Base-by-base conservation (phyloP, 1,139 yeast genomes). In the Saccharomyces pastorianus region DNA sequence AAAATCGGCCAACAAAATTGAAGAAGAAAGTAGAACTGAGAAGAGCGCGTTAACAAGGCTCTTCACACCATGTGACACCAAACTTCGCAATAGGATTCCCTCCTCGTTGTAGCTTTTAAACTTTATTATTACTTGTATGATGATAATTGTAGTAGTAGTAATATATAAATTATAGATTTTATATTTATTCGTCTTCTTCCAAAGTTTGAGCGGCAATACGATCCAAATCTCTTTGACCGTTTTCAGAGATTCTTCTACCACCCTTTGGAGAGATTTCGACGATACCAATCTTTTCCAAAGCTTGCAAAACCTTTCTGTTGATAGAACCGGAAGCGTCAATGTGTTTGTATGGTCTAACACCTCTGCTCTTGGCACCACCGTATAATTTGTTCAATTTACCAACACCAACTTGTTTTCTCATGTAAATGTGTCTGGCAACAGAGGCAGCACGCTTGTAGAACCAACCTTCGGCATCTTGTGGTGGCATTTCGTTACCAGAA, bases 361-460 rank as follows among this genome's bases (percentile, higher is more conserved):
- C 99, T 83, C 98, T 93, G 96, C 90, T 93, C 79, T 85, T 81
- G 73, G 98, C 90, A 82, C 96, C 95, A 80, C 99, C 99, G 93
- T 93, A 93, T 74, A 89, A 83, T 82, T 89, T 93, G 95, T 91
- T 91, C 76, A 93, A 85, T 76, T 88, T 88, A 83, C 99, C 99
- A 71, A 93, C 96, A 87, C 99, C 99, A 73, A 93, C 96, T 73
- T 88, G 89, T 82, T 93, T 93, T 88, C 96, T 91, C 81, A 93
- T 84, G 96, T 93, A 93, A 79, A 93, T 86, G 91, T 93, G 98
- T 84, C 99, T 93, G 74, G 99, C 99, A 76, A 90, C 90, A 60
- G 99, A 91, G 73, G 99, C 99, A 73, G 98, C 95, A 81, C 99
- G 88, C 88, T 87, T 89, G 96, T 91, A 93, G 88, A 88, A 93